These are phyloP conservation scores for Polyplosphaeria fusca DNA, from an alignment of 495 filamentous ascomycete species.

Conservation along the genomic window DNA sequence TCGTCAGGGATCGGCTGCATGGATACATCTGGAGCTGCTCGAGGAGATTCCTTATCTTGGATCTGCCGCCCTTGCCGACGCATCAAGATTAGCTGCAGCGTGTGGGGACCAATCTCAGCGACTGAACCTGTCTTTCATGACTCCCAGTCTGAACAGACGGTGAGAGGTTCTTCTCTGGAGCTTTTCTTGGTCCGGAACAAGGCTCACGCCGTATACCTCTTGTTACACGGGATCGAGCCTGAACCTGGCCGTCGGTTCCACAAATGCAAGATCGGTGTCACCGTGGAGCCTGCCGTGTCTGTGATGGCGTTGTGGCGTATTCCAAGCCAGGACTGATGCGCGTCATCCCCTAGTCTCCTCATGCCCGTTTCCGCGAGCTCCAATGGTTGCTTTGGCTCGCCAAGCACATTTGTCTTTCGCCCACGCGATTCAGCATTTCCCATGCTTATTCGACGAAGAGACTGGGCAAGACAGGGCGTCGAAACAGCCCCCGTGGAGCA, in stretches of 20 bases:
- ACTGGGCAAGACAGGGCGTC: background rate
- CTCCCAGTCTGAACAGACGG: background rate
- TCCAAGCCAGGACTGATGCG: constrained; percentile 25
- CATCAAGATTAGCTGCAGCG: background rate
- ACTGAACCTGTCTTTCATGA: no score
- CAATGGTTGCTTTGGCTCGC: constrained; percentile 3
- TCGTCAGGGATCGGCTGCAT: background rate
- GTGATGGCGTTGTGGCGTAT: constrained; percentile 24
- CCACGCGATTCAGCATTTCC: constrained; percentile 17
- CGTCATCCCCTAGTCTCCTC: constrained; percentile 23
- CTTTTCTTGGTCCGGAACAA: constrained; percentile 3
- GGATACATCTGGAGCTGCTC: background rate
- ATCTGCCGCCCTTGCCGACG: background rate
- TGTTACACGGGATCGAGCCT: constrained; percentile 23
- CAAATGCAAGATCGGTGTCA: constrained; percentile 24
- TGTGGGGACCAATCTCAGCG: background rate
- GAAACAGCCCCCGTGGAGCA: no score
- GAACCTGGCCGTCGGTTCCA: constrained; percentile 22
- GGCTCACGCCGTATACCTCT: constrained; percentile 5
- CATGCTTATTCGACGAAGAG: constrained; percentile 3
- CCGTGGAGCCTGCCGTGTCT: constrained; percentile 16
- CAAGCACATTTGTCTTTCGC: constrained; percentile 16
- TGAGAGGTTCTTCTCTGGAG: background rate
- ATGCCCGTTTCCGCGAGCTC: constrained; percentile 10
- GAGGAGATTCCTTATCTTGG: constrained; percentile 1